Evolutionary conservation across 805 yeast genomes (phyloP), one percentile per base, ranked within the genome.

Genomic region (Ogataea allantospora): DNA sequence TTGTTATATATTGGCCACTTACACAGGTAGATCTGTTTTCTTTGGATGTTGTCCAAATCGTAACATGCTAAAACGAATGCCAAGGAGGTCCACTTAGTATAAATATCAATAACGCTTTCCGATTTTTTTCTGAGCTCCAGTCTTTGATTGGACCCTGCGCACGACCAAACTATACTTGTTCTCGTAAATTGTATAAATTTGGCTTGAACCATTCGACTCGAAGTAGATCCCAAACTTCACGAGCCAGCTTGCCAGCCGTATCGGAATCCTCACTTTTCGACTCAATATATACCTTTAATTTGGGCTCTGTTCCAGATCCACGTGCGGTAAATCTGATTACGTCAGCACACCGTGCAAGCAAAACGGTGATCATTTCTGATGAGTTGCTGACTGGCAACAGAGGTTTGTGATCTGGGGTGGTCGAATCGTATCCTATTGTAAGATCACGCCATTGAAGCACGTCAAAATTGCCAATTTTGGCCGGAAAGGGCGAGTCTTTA

Each of bases 241-340:
- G 62, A 0, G 95, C 91, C 7, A 81, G 53, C 0, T 28, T 42
- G 0, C 50, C 43, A 0, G 96, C 85, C 3, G 60, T 55, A 0
- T 42, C 53, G 29, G 73, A 84, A 7, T 66, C 58, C 0, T 45
- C 33, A 0, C 87, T 71, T 27, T 62, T 61, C 0, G 95, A 93
- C 56, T 91, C 99, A 22, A 91, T 80, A 62, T 91, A 91, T 1
- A 91, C 85, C 60, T 91, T 91, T 46, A 91, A 67, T 58, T 91
- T 91, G 2, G 97, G 97, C 59, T 91, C 99, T 0, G 99, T 91
- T 8, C 99, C 99, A 3, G 96, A 87, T 0, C 97, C 97, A 36
- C 99, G 72, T 33, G 86, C 79, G 0, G 98, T 89, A 55, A 89
- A 80, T 23, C 95, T 65, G 2, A 87, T 78, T 14, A 46, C 47